A percentile compares a stretch with the other conserved stretches of the same genome.
Evolutionary conservation across 495 filamentous ascomycete species (phyloP).

Genomic region (Lepraria neglecta): DNA sequence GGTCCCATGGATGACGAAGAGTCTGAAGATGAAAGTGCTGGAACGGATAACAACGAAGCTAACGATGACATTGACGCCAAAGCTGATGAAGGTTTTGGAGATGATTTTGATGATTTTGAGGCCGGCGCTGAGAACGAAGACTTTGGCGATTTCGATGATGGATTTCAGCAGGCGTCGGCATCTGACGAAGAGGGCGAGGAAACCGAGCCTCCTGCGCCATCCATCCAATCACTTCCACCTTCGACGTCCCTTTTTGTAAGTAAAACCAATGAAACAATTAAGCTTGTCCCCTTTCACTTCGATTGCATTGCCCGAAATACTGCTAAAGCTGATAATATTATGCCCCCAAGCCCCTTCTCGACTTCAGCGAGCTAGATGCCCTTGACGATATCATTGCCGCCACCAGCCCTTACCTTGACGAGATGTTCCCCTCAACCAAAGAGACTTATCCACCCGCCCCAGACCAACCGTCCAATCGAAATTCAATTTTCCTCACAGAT

Average conservation of each 20-base stretch:
- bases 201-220: conserved; percentile 36
- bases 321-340: conserved; percentile 16
- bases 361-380: conserved; percentile 57
- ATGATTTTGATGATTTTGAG: conserved; percentile 96
- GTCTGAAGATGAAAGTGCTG: conserved; percentile 39
- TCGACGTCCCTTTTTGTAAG: conserved; percentile 44
- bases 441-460: conserved; percentile 39
- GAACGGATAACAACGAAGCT: conserved; percentile 38
- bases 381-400: conserved; percentile 42
- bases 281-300: neutral
- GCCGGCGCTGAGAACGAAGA: conserved; percentile 63
- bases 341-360: conserved; percentile 55
- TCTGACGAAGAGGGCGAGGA: conserved; percentile 41
- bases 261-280: conserved; percentile 21
- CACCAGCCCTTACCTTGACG: conserved; percentile 47
- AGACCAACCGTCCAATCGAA: conserved; percentile 27
- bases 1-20: conserved; percentile 35
- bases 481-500: conserved; percentile 49
- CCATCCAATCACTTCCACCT: conserved; percentile 39
- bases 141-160: conserved; percentile 89
- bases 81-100: conserved; percentile 59
- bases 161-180: conserved; percentile 55
- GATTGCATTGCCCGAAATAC: neutral
- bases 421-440: conserved; percentile 48
- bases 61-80: conserved; percentile 34